phyloP scores from a whole-genome alignment of 148 eudicot genomes.

The Simmondsia chinensis region DNA sequence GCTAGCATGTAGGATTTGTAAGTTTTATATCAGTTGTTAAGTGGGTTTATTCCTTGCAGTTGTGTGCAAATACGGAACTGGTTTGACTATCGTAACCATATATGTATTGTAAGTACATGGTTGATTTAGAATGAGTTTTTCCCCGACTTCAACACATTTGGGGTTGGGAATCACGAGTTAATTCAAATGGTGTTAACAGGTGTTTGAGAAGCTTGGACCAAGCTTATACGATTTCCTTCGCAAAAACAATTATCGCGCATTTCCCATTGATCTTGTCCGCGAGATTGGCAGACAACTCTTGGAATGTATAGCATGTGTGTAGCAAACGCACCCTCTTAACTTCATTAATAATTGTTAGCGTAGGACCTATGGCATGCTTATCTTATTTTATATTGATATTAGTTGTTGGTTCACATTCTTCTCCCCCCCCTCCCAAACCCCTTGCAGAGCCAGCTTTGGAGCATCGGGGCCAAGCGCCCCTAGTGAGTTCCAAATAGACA shows the following conservation, averaged over 20 bases:
- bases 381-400: too few species aligned
- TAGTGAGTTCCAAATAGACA: too few species aligned
- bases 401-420: too few species aligned
- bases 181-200: slow-evolving; percentile 83
- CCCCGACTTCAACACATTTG: slow-evolving; percentile 38
- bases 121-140: slow-evolving; percentile 36
- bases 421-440: too few species aligned
- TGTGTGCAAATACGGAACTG: slow-evolving; percentile 99
- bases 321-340: slow-evolving; percentile 27
- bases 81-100: slow-evolving; percentile 99
- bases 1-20: slow-evolving; percentile 10
- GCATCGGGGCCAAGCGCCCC: too few species aligned
- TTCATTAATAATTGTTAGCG: too few species aligned
- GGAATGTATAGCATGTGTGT: slow-evolving; percentile 99
- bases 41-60: slow-evolving; percentile 71
- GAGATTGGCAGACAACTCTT: slow-evolving; percentile 95
- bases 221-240: slow-evolving; percentile 99
- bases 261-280: slow-evolving; percentile 97
- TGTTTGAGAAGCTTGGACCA: slow-evolving; percentile 99
- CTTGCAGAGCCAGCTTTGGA: too few species aligned
- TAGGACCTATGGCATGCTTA: too few species aligned
- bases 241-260: slow-evolving; percentile 96
- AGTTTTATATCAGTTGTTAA: slow-evolving; percentile 30
- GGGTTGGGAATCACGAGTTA: slow-evolving; percentile 61
- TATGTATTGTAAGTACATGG: slow-evolving; percentile 91